Base-by-base conservation (phyloP, 768 basidiomycete species). In the Kwoniella sp. region DNA sequence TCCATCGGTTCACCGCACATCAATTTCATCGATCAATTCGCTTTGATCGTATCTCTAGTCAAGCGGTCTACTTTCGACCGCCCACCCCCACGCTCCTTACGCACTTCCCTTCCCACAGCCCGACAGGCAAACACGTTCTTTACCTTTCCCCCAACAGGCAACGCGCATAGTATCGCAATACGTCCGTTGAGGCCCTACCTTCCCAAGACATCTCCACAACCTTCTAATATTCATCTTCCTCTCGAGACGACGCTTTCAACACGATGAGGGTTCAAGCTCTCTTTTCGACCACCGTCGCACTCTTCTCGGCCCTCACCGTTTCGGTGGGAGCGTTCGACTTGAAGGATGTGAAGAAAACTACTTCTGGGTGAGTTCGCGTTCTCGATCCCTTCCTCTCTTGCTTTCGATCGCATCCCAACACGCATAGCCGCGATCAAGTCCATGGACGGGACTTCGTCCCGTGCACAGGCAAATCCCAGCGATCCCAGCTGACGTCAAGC, bases 331-430 rank as follows among this genome's bases (percentile, higher is more conserved):
- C 57, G 2, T 65, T 65, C 57, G 56, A 50, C 45, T 34, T 65
- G 9, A 30, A 50, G 4, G 58, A 59, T 45, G 63, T 65, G 0
- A 52, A 65, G 48, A 65, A 38, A 38, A 53, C 57, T 22, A 59
- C 50, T 13, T 41, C 63, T 58, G 58, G 63, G 63, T 65, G 51
- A 65, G 63, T 59, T 11, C n/a, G n/a, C n/a, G n/a, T n/a, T n/a
- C n/a, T n/a, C n/a, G n/a, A 2, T 2, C 15, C 59, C 23, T 31
- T 13, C 34, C 15, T 30, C 50, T n/a, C n/a, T n/a, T n/a, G n/a
- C n/a, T n/a, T n/a, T n/a, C n/a, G n/a, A n/a, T n/a, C n/a, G n/a
- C n/a, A n/a, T n/a, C n/a, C n/a, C n/a, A n/a, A n/a, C n/a, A n/a
- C n/a, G n/a, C n/a, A n/a, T n/a, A n/a, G n/a, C n/a, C n/a, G n/a